Evolutionary conservation across 257 asterid genomes (phyloP), one percentile per base, ranked within the genome.

Genomic region (Ballota nigra): DNA sequence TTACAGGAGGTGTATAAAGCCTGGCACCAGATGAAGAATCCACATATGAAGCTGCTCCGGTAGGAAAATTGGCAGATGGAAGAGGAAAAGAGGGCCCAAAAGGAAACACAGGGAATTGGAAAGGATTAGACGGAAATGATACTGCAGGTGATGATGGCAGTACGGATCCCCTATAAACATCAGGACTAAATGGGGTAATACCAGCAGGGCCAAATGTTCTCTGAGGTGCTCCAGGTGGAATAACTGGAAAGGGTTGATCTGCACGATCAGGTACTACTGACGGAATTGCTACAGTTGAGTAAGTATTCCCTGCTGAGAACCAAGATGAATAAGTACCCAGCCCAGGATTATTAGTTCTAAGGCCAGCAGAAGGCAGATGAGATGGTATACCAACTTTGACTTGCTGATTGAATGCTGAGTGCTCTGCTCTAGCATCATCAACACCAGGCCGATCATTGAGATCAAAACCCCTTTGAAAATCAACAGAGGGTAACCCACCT

Each of bases 101-200:
- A 60, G 97, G 94, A 56, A 78, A 80, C 10, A 83, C 68, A 0
- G 90, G 80, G 59, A 62, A 86, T 64, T 69, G 96, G 83, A 84
- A 93, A 79, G 74, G 89, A 82, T 84, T 74, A 63, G 96, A 83
- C 0, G 90, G 84, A 49, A 51, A 79, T 59, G 85, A 58, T 66
- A 85, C 79, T 0, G 96, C 96, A 43, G 96, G 96, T 16, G 98
- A 88, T 8, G 97, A 88, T 69, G 97, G 71, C 79, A 93, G 78
- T 60, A 91, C 89, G 8, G 98, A 87, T 60, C 96, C 95, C 13
- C 97, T 84, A 58, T 83, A 86, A 49, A 87, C 68, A 68, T 90
- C 97, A 16, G 86, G 83, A 38, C 74, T 60, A 64, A 83, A 85
- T 57, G 88, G 75, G 24, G 77, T 22, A 56, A 85, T 75, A 12